phyloP scores from a whole-genome alignment of 148 eudicot species.

The Spergularia bocconei region DNA sequence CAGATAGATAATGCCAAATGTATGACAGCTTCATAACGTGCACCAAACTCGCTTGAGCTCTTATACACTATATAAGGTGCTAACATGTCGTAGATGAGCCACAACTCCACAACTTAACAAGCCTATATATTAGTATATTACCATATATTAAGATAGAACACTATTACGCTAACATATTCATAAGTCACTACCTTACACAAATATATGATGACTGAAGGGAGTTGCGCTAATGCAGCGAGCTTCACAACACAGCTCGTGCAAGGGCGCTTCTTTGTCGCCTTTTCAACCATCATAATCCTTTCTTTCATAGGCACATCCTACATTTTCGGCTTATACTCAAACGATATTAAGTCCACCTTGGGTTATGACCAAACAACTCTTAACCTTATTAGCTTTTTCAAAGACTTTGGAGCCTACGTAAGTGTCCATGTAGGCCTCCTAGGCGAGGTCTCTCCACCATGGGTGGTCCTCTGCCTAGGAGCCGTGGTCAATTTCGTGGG shows the following conservation, averaged over 20 bases:
- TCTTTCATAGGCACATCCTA: slow-evolving; percentile 33
- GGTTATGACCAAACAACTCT: slow-evolving; percentile 37
- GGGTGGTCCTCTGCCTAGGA: slow-evolving; percentile 30
- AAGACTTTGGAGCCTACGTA: slow-evolving; percentile 35
- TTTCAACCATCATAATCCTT: slow-evolving; percentile 31
- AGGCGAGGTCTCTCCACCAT: slow-evolving; percentile 32
- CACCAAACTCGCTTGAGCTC: no score
- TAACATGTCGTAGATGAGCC: no score
- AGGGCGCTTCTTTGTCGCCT: slow-evolving; percentile 30
- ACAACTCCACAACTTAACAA: no score
- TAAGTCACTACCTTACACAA: not conserved
- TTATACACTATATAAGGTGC: not conserved
- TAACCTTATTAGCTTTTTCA: slow-evolving; percentile 32
- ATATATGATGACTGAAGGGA: not conserved
- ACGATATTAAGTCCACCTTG: slow-evolving; percentile 32
- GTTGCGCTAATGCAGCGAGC: slow-evolving; percentile 10
- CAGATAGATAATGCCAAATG: not conserved
- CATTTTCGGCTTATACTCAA: slow-evolving; percentile 34
- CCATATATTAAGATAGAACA: no score
- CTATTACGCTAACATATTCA: no score
- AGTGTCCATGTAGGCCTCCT: slow-evolving; percentile 30
- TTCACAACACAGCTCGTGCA: slow-evolving; percentile 18
- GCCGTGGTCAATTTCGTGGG: slow-evolving; percentile 28
- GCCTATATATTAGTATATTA: no score
- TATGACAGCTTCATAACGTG: slow-evolving; percentile 11